These are phyloP conservation scores for Blastomyces parvus DNA, from an alignment of 2,329 filamentous ascomycete species.

Conservation along the genomic window DNA sequence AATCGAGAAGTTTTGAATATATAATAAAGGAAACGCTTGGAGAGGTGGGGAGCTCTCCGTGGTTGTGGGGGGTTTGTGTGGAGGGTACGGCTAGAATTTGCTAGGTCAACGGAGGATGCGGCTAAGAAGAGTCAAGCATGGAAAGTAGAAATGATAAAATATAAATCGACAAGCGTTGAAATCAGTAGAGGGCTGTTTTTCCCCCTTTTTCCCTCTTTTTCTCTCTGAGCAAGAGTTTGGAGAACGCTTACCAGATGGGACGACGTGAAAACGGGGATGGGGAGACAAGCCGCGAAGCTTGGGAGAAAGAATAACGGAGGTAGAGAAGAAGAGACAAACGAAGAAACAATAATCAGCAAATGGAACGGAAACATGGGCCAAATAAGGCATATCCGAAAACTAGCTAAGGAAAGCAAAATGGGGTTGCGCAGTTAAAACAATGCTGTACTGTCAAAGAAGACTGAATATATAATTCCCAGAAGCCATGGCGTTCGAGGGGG, in stretches of 20 bases:
- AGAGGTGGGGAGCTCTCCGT: not conserved
- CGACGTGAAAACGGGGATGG: not conserved
- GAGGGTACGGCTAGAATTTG: not conserved
- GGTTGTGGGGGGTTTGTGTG: not conserved
- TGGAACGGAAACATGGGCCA: slow-evolving; percentile 12
- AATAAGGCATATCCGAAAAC: slow-evolving; percentile 14
- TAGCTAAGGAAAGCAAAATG: not conserved
- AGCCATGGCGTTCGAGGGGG: slow-evolving; percentile 12
- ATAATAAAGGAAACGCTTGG: not conserved
- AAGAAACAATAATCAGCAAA: not conserved
- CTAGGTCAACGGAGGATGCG: not conserved
- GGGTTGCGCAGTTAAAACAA: not conserved
- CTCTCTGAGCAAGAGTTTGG: not conserved
- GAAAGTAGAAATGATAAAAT: not conserved
- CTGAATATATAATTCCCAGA: slow-evolving; percentile 11
- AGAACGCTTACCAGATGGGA: not conserved
- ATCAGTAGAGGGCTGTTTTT: not conserved
- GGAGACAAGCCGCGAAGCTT: not conserved
- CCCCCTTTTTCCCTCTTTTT: not conserved
- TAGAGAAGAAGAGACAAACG: not conserved
- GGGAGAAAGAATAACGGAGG: not conserved
- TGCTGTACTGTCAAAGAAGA: slow-evolving; percentile 3
- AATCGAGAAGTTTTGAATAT: not conserved
- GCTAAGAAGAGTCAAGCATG: not conserved
- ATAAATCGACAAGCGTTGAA: not conserved